These are phyloP conservation scores for Aleurites moluccanus DNA, from an alignment of 441 rosid species.

Conservation along the genomic window DNA sequence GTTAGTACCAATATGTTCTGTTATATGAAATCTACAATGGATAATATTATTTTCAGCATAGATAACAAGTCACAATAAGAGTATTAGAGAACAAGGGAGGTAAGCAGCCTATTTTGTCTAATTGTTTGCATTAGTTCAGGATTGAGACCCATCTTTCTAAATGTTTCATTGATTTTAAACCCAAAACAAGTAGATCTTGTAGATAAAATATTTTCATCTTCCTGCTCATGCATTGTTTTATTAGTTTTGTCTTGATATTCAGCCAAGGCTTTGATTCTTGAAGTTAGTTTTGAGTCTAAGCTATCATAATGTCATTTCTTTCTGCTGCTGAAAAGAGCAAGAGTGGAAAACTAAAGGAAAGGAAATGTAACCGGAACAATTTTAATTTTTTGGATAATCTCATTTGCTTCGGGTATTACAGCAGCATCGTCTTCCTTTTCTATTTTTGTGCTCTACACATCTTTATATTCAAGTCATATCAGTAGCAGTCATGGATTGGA, in stretches of 20 bases:
- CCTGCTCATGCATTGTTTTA: not conserved
- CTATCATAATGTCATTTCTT: not conserved
- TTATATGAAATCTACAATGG: not conserved
- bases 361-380: not conserved
- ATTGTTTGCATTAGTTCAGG: not conserved
- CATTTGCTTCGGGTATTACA: not conserved
- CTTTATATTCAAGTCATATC: constrained; percentile 4
- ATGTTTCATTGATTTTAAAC: not conserved
- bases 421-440: not conserved
- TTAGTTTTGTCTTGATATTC: not conserved
- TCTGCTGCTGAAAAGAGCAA: constrained; percentile 1
- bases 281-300: not conserved
- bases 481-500: not conserved
- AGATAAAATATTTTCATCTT: not conserved
- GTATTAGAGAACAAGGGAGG: not conserved
- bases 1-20: not conserved
- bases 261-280: not conserved
- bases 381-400: not conserved
- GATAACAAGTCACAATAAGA: not conserved
- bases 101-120: not conserved
- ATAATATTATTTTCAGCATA: not conserved
- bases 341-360: not conserved
- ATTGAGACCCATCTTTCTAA: not conserved
- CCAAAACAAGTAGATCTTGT: not conserved
- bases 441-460: not conserved